phyloP scores from a whole-genome alignment of 2,329 filamentous ascomycete genomes.

The Talaromyces marneffei region DNA sequence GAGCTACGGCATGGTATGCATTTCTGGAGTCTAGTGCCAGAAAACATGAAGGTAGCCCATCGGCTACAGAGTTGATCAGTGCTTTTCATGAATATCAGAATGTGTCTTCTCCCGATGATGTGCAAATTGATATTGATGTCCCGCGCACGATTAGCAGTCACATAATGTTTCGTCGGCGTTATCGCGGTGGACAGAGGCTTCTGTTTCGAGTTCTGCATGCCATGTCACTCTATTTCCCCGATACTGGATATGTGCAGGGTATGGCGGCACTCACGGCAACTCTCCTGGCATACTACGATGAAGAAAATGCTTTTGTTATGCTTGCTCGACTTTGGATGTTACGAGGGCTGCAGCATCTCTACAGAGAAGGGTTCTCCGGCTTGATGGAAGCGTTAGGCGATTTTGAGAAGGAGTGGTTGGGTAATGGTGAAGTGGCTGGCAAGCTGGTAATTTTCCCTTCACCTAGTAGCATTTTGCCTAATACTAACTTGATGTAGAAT shows the following conservation, averaged over 20 bases:
- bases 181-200: constrained; percentile 84
- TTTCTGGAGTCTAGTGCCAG: constrained; percentile 76
- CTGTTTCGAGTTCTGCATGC: constrained; percentile 90
- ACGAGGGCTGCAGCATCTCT: constrained; percentile 77
- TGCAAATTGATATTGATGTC: constrained; percentile 96
- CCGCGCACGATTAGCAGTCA: constrained; percentile 90
- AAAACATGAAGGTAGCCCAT: constrained; percentile 54
- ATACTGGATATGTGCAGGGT: constrained; percentile 92
- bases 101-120: constrained; percentile 75
- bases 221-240: constrained; percentile 82
- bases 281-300: constrained; percentile 91
- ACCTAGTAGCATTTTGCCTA: background rate
- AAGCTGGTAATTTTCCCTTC: constrained; percentile 61
- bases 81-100: constrained; percentile 68
- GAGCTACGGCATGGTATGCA: constrained; percentile 87
- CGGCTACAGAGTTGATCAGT: constrained; percentile 65
- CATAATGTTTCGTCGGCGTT: constrained; percentile 92
- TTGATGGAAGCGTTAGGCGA: constrained; percentile 80
- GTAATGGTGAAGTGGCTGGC: constrained; percentile 66
- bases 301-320: constrained; percentile 93
- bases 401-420: constrained; percentile 79
- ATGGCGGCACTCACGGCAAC: constrained; percentile 94
- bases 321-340: constrained; percentile 89
- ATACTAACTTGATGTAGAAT: constrained; percentile 42
- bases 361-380: constrained; percentile 75